phyloP scores from a whole-genome alignment of 352 stramenopile species.

The Peronosclerospora sorghi region DNA sequence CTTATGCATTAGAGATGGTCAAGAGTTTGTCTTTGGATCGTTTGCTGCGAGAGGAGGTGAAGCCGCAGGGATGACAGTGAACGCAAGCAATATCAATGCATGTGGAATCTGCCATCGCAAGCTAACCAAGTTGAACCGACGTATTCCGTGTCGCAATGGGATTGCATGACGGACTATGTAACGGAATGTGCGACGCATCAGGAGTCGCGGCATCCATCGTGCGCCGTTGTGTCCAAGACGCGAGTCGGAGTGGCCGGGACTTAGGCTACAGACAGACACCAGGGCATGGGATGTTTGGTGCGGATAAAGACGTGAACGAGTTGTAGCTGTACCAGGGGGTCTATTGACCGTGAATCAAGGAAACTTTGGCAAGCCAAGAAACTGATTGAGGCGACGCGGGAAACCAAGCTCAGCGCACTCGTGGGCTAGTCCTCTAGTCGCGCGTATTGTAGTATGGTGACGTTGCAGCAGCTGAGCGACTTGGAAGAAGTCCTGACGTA shows the following conservation, averaged over 20 bases:
- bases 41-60: constrained; percentile 65
- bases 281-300: constrained; percentile 21
- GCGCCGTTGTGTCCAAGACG: no score
- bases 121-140: constrained; percentile 61
- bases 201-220: no score
- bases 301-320: constrained; percentile 31
- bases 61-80: constrained; percentile 56
- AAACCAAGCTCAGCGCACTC: constrained; percentile 91
- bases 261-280: constrained; percentile 20
- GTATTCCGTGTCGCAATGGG: constrained; percentile 74
- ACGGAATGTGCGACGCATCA: no score
- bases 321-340: constrained; percentile 78
- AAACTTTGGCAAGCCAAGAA: constrained; percentile 86
- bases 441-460: constrained; percentile 94
- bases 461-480: constrained; percentile 93
- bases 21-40: constrained; percentile 78
- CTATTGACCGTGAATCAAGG: constrained; percentile 89
- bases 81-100: constrained; percentile 54
- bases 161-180: no score
- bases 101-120: constrained; percentile 80
- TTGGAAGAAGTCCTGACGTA: constrained; percentile 97
- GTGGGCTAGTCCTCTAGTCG: constrained; percentile 95
- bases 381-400: constrained; percentile 90
- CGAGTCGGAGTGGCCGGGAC: no score
- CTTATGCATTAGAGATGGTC: constrained; percentile 73